These are phyloP conservation scores for Mastigamoeba balamuthi DNA, from an alignment of 78 protist species.

Conservation along the genomic window DNA sequence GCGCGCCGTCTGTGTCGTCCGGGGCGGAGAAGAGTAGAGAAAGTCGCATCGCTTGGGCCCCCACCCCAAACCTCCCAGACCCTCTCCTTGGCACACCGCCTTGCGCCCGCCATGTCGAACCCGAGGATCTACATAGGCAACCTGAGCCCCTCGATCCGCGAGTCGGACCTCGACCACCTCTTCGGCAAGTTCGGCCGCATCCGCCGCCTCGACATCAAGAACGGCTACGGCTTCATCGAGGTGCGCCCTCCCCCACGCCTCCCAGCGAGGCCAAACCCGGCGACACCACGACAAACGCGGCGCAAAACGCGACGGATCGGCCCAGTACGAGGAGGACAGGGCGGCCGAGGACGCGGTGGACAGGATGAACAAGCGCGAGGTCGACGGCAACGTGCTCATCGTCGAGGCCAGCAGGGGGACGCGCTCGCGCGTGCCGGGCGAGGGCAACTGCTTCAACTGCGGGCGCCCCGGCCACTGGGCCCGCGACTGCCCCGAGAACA, in stretches of 20 bases:
- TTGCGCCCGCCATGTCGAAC: neutral
- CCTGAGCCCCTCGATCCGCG: neutral
- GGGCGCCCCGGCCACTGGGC: neutral
- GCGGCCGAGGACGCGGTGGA: neutral
- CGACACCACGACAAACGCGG: too few species aligned
- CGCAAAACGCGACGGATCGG: too few species aligned
- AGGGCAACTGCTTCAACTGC: constrained; percentile 7
- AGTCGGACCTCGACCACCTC: neutral
- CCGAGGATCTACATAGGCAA: neutral
- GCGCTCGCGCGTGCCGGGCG: neutral
- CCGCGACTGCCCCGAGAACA: constrained; percentile 3
- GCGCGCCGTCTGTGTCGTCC: too few species aligned
- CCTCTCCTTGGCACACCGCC: too few species aligned
- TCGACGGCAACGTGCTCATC: neutral
- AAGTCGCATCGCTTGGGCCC: too few species aligned
- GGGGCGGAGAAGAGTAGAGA: too few species aligned
- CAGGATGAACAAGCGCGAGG: neutral
- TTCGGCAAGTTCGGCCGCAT: neutral
- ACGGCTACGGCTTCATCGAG: constrained; percentile 7
- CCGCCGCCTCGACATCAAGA: neutral
- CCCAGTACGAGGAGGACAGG: neutral
- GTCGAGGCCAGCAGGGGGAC: neutral
- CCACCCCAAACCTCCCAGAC: too few species aligned
- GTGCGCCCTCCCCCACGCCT: too few species aligned
- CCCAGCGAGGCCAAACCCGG: too few species aligned